These are phyloP conservation scores for Colletotrichum simmondsii DNA, from an alignment of 2,329 filamentous ascomycete species.

Conservation along the genomic window DNA sequence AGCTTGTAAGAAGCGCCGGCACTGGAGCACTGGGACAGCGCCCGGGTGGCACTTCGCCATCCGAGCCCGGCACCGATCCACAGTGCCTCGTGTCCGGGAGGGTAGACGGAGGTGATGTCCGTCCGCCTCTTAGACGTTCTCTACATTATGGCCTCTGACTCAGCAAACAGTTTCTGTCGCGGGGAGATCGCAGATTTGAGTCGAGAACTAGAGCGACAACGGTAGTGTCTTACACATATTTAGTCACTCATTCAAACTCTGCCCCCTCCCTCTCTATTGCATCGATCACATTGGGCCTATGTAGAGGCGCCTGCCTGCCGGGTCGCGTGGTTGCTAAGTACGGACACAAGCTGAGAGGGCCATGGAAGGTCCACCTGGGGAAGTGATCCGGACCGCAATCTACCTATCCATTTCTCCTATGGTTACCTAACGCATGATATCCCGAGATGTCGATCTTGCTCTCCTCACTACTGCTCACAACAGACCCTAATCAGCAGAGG, in stretches of 20 bases:
- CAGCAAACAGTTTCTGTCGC: background rate
- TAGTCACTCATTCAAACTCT: background rate
- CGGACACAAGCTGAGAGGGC: background rate
- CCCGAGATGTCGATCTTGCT: background rate
- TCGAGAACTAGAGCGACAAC: background rate
- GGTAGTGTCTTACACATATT: background rate
- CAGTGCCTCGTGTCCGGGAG: too few species aligned
- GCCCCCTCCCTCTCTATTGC: background rate
- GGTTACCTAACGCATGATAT: background rate
- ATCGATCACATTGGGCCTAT: background rate
- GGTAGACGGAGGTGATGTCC: background rate
- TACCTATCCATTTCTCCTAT: background rate
- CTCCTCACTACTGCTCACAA: background rate
- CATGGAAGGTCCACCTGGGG: background rate
- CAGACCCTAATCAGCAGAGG: background rate
- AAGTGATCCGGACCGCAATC: background rate
- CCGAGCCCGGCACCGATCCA: background rate
- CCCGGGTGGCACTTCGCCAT: background rate
- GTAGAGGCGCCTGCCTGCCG: too few species aligned
- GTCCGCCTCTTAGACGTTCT: background rate
- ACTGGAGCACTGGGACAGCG: background rate
- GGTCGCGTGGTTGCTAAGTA: background rate
- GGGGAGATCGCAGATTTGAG: background rate
- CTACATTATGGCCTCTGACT: background rate
- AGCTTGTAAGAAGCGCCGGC: background rate